Base-by-base conservation (phyloP, 2,329 filamentous ascomycete genomes). In the Didymella pomorum region DNA sequence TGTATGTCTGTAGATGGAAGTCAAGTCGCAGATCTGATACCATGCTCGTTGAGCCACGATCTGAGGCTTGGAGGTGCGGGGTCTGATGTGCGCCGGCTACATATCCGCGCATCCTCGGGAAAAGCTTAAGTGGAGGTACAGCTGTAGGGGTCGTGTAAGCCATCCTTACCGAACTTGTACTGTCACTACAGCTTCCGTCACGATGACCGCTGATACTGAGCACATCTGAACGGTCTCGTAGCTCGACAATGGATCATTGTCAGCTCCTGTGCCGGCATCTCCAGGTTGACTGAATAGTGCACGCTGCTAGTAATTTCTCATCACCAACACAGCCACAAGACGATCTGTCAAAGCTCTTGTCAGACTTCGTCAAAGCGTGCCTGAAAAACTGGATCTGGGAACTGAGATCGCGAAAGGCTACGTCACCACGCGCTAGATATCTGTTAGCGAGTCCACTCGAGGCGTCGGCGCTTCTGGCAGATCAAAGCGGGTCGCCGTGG, bases 401-500 rank as follows among this genome's bases (percentile, higher is more conserved):
- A 53, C 26, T 49, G 39, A 16, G 41, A 49, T 49, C 44, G 26
- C 21, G 25, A 39, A 29, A 21, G 39, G 39, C 21, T 43, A 58
- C 56, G 56, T 58, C 56, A 58, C 26, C 25, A 54, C 2, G 41
- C 33, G 18, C 50, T 54, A 50, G 49, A 23, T 11, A 23, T 12
- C 20, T 12, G 12, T 47, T 58, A 53, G 56, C 50, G 56, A 58
- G 55, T 39, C 48, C 54, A 39, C 42, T 52, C n/a, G 23, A 20
- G 23, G 43, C 48, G 43, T 42, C 48, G 48, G 48, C 43, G 55
- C 29, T 42, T 52, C 29, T 53, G 25, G 49, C 23, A 50, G 56
- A 58, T 54, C 50, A 50, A 44, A 54, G 50, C 56, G 56, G 56
- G 56, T 53, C 56, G 45, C 50, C 23, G 16, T 58, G 56, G 56